Evolutionary conservation across 202 grass and related monocot species (phyloP), one percentile per base, ranked within the genome.

Genomic region (Digitaria exilis): DNA sequence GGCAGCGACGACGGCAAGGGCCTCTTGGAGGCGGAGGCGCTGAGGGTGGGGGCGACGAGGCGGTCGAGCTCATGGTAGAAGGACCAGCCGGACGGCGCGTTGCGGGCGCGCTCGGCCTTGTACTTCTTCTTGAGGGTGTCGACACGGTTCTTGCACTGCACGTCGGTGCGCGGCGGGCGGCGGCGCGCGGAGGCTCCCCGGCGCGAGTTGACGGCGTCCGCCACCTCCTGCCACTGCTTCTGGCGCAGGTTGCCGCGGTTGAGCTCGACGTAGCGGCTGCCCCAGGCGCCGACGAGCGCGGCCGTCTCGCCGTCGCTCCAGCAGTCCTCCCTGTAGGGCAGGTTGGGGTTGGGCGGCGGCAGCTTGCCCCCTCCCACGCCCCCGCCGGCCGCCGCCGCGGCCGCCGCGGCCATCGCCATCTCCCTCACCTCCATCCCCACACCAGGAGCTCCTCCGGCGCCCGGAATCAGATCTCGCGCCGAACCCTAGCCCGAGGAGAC

Each of bases 191-290:
- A 77, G 7, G 89, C 88, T 2, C 89, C 91, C 46, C 86, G 68
- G 31, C 96, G 91, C 1, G 71, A 85, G 91, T 99, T 99, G 74
- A 99, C 96, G 6, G 96, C 91, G 49, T 82, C 57, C 22, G 96
- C 96, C 1, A 99, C 96, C 89, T 99, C 96, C 87, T 96, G 87
- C 96, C 96, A 99, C 84, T 99, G 96, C 85, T 99, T 99, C 91
- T 99, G 96, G 45, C 96, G 91, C 65, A 99, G 96, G 81, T 95
- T 99, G 15, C 96, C 96, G 25, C 96, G 89, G 82, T 99, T 99
- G 70, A 99, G 89, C 49, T 96, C 96, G 44, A 96, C 54, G 81
- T 94, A 99, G 39, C 93, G 87, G 75, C 82, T 92, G 46, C 96
- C 96, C 96, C 96, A 99, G n/a, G 96, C 91, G 64, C 75, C 67